Percentiles rank a stretch among this genome's conserved stretches.
Evolutionary conservation across 2,329 filamentous ascomycete genomes (phyloP).

Genomic region (Ceratocystis papillata): DNA sequence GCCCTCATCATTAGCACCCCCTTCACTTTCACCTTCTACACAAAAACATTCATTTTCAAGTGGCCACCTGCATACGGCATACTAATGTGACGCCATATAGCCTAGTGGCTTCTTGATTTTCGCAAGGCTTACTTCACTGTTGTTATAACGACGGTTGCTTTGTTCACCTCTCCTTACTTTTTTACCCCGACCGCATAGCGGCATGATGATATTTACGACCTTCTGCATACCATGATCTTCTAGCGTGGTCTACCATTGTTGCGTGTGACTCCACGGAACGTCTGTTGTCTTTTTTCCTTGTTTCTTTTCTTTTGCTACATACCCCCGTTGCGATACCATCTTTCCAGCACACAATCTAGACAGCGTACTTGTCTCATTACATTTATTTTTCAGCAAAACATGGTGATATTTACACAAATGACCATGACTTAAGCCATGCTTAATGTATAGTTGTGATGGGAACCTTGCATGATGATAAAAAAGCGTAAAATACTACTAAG

Average conservation of each 20-base stretch:
- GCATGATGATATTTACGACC: slow-evolving; percentile 11
- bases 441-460: neutral
- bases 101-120: neutral
- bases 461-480: neutral
- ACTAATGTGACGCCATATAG: neutral
- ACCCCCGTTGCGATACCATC: slow-evolving; percentile 4
- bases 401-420: too few relatives aligned
- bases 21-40: neutral
- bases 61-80: neutral
- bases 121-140: neutral
- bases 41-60: neutral
- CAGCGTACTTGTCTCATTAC: slow-evolving; percentile 9
- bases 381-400: neutral
- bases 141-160: neutral
- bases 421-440: neutral
- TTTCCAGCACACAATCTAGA: neutral
- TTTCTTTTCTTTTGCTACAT: slow-evolving; percentile 8
- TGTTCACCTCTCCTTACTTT: neutral
- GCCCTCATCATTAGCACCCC: neutral
- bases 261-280: neutral
- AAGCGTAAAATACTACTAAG: neutral
- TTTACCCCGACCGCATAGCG: neutral
- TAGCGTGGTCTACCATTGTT: neutral
- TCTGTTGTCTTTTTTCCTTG: neutral
- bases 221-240: neutral